These are phyloP conservation scores for Theobroma cacao DNA, from an alignment of 345 rosid species.

Conservation along the genomic window DNA sequence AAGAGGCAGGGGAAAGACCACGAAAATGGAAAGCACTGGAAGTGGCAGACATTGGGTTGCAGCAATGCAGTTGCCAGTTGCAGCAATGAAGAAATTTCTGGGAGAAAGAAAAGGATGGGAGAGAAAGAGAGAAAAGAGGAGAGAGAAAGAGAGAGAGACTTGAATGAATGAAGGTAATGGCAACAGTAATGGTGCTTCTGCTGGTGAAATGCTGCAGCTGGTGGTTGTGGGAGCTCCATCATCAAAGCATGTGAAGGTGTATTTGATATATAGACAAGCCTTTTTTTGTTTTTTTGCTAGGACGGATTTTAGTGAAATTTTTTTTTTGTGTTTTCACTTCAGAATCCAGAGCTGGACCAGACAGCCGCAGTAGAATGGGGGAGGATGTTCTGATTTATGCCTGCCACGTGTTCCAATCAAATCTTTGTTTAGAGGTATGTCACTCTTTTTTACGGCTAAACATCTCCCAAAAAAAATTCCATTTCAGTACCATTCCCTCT, in stretches of 20 bases:
- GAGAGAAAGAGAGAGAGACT: background rate
- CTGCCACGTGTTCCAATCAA: constrained; percentile 62
- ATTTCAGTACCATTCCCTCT: background rate
- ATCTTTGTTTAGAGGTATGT: constrained; percentile 20
- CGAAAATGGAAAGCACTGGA: constrained; percentile 24
- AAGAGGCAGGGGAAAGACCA: constrained; percentile 16
- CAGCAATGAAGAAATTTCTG: constrained; percentile 28
- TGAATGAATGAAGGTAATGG: constrained; percentile 6
- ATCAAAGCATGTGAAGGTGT: constrained; percentile 51
- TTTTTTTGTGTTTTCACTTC: constrained; percentile 51
- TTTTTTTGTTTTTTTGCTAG: constrained; percentile 31
- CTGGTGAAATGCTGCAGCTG: constrained; percentile 31
- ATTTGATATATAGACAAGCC: constrained; percentile 44
- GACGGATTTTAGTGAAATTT: constrained; percentile 45
- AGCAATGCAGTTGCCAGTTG: constrained; percentile 40
- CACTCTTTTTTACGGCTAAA: background rate
- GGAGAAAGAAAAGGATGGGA: constrained; percentile 6
- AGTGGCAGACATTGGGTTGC: constrained; percentile 71
- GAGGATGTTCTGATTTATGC: constrained; percentile 26
- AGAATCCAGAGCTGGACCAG: constrained; percentile 53
- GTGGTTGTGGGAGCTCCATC: constrained; percentile 61
- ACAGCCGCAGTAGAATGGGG: constrained; percentile 28
- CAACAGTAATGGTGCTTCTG: constrained; percentile 33
- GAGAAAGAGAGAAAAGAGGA: background rate
- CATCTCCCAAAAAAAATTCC: constrained; percentile 2